phyloP scores from a whole-genome alignment of 306 rosid genomes.

The Fagus sylvatica region DNA sequence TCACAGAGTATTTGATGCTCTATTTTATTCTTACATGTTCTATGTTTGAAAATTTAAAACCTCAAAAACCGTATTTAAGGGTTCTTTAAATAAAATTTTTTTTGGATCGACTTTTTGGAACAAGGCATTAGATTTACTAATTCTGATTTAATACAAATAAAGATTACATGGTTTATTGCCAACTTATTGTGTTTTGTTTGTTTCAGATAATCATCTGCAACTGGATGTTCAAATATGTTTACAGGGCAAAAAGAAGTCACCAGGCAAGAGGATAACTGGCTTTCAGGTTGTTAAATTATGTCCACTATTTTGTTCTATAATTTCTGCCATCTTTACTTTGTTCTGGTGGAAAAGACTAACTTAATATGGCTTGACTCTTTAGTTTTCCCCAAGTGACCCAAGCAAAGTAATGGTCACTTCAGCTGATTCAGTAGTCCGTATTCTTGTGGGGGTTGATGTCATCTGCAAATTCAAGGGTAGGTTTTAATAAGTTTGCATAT shows the following conservation, averaged over 20 bases:
- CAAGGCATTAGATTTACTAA: too few species aligned
- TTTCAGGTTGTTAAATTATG: conserved; percentile 56
- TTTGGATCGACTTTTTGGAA: not conserved
- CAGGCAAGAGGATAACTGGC: conserved; percentile 65
- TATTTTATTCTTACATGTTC: not conserved
- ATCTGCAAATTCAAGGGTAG: conserved; percentile 66
- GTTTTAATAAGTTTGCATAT: conserved; percentile 4
- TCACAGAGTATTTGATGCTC: not conserved
- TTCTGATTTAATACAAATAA: too few species aligned
- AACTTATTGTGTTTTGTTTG: conserved; percentile 3
- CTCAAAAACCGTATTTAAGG: not conserved
- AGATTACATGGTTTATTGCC: not conserved
- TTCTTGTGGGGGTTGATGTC: conserved; percentile 51
- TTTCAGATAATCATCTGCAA: conserved; percentile 52
- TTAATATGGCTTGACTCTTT: conserved; percentile 19
- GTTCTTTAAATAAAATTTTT: not conserved
- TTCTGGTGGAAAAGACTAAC: conserved; percentile 16
- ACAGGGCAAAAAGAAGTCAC: conserved; percentile 66
- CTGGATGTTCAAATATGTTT: conserved; percentile 52
- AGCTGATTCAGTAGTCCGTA: conserved; percentile 63
- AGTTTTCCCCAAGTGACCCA: conserved; percentile 64
- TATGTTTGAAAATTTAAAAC: not conserved
- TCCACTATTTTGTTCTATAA: conserved; percentile 14
- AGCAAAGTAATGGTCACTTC: conserved; percentile 64
- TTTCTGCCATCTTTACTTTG: conserved; percentile 7